Evolutionary conservation across 106 monocot species (phyloP), one percentile per base, ranked within the genome.

Genomic region (Platanthera guangdongensis): DNA sequence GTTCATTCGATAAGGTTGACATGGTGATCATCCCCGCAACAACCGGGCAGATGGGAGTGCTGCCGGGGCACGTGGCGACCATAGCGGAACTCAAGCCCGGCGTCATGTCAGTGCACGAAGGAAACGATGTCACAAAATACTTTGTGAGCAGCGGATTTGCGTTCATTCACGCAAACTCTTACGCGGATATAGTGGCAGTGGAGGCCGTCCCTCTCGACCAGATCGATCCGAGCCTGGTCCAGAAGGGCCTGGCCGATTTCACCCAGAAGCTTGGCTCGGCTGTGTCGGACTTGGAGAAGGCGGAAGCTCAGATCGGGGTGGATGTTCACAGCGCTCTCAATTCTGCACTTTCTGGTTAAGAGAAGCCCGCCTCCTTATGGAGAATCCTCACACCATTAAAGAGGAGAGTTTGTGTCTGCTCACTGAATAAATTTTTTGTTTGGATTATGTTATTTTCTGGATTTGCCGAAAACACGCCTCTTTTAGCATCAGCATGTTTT

Each of bases 61-160:
- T 95, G 50, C 95, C 95, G 0, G 95, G 92, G 9, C 95, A 95
- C 46, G 92, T 95, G 45, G 79, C 95, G 57, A 92, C 92, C 9
- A 95, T 95, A 9, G 92, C 95, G n/a, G 95, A 95, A 65, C 92
- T 95, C 63, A 92, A 95, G 78, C 95, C 92, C 6, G 92, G 92
- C 8, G 57, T 95, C 39, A 81, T 93, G 5, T 95, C 95, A 6
- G 95, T 95, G 15, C 95, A 95, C 39, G 90, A 92, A 32, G 95
- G 95, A 71, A 86, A 21, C 22, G 95, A 92, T 6, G 82, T 86
- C 45, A 85, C 72, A 59, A 95, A 92, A 71, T 95, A 90, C 79
- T 92, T 95, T 75, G 81, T 95, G 11, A 95, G 95, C 85, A 86
- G 92, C 75, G 92, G 95, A 5, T 95, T 95, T 78, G 95, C 92